Evolutionary conservation across 768 basidiomycete species (phyloP).

Genomic region (Mycena alexandri): DNA sequence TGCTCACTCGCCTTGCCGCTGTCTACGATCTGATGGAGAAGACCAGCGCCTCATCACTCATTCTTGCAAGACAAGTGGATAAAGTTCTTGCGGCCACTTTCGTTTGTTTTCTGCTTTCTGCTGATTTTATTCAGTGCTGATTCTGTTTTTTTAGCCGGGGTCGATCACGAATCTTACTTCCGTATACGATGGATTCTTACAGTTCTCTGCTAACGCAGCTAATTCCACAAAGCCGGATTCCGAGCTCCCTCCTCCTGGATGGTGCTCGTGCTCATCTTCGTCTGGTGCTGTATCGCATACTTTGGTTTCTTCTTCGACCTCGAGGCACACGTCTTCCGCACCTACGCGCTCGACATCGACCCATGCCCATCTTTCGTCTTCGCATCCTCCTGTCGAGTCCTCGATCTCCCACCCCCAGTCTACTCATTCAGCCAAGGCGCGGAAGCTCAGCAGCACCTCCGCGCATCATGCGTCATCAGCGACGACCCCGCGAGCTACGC

Average conservation of each 20-base stretch:
- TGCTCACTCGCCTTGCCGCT: not conserved
- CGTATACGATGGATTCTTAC: conserved; percentile 1
- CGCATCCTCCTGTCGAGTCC: too few species aligned
- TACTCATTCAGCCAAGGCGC: too few species aligned
- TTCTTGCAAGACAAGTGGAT: conserved; percentile 3
- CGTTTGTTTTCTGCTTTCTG: not conserved
- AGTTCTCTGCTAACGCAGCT: conserved; percentile 1
- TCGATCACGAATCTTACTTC: not conserved
- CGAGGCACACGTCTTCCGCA: not conserved
- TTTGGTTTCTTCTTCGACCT: not conserved
- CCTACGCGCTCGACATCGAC: not conserved
- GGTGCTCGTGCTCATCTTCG: not conserved
- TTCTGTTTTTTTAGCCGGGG: not conserved
- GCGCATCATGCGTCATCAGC: too few species aligned
- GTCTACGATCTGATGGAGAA: not conserved
- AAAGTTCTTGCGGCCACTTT: not conserved
- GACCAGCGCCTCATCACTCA: not conserved
- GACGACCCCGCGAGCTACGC: too few species aligned
- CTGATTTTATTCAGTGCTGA: not conserved
- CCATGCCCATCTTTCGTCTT: not conserved
- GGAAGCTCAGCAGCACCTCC: too few species aligned
- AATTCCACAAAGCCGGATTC: not conserved
- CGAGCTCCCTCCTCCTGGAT: not conserved
- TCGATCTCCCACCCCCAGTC: too few species aligned
- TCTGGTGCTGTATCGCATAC: not conserved